Base-by-base conservation (phyloP, 331 rosid species). In the Rosa hybrid region DNA sequence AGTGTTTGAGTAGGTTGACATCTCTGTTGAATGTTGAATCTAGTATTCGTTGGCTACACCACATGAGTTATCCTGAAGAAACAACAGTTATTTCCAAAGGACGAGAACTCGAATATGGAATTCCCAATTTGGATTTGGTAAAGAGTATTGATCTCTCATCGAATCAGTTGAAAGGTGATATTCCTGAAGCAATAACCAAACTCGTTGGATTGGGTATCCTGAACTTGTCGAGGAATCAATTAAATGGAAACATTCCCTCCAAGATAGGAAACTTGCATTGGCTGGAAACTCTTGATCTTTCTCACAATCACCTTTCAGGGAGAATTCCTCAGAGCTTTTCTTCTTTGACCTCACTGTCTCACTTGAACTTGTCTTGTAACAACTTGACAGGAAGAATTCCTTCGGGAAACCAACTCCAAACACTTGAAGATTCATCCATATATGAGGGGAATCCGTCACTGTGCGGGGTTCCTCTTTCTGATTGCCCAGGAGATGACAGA, bases 21-120 rank as follows among this genome's bases (percentile, higher is more conserved):
- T 54, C 60, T 18, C 10, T 54, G 23, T 0, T 54, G 8, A 0
- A 18, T 17, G 25, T 8, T 54, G 4, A 18, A 1, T 0, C 23
- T 18, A 0, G 14, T 17, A 7, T 2, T 18, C 3, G 0, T 6
- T 54, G 60, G 60, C 0, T 0, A 7, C 17, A 6, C 60, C 0
- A 6, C 0, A 0, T 1, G 34, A 21, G 60, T 8, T 18, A 18
- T 54, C 60, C 60, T 54, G 60, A 54, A 54, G 11, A 54, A 7
- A 54, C 25, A 54, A 54, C 60, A 54, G 21, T 54, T 2, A 20
- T 3, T 2, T 56, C 63, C 8, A 56, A 56, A 56, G 63, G 63
- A n/a, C 3, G 4, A 21, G 63, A 56, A 56, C 5, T 56, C 3
- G 60, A 18, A 20, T 54, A 54, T 54, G 60, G 60, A 54, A 54